Conservation (phyloP, 1,139 yeast genomes). For the Lodderomyces metapsilosis region DNA sequence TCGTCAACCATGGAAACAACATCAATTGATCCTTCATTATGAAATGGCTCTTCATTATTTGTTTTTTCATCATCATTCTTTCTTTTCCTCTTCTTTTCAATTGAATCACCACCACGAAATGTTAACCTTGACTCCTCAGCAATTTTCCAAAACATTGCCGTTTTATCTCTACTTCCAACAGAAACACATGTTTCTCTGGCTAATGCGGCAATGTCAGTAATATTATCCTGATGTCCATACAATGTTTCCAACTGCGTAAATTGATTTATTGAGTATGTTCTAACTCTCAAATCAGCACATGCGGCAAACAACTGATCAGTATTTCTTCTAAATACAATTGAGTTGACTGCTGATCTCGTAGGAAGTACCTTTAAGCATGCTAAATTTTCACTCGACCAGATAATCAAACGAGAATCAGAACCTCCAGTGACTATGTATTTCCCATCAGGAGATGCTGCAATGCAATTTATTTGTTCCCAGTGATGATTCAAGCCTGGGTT, state of each 20-base stretch:
- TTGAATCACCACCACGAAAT: constrained; percentile 83
- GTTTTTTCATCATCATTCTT: constrained; percentile 15
- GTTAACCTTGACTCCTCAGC: constrained; percentile 92
- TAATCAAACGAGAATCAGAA: constrained; percentile 69
- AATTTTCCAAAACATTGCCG: constrained; percentile 95
- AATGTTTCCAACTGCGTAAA: constrained; percentile 85
- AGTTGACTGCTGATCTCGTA: constrained; percentile 70
- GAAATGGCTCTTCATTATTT: constrained; percentile 30
- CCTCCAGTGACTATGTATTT: constrained; percentile 90
- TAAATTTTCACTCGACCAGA: constrained; percentile 83
- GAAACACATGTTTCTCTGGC: constrained; percentile 90
- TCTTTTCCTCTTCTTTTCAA: constrained; percentile 38
- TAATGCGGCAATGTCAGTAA: constrained; percentile 76
- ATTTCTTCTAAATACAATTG: constrained; percentile 73
- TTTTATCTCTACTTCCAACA: constrained; percentile 91
- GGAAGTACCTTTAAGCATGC: constrained; percentile 75
- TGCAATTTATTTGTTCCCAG: constrained; percentile 68
- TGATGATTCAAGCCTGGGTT: constrained; percentile 60
- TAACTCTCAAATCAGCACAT: constrained; percentile 86
- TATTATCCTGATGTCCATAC: constrained; percentile 93
- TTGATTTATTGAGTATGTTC: constrained; percentile 84
- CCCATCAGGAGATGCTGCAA: constrained; percentile 88
- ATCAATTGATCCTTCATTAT: constrained; percentile 86
- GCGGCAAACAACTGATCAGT: constrained; percentile 89
- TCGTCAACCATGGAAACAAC: constrained; percentile 91